Percentiles rank a stretch among this genome's conserved stretches.
These are phyloP conservation scores for Fonsecaea pedrosoi DNA, from an alignment of 2,329 filamentous ascomycete genomes.

Conservation along the genomic window DNA sequence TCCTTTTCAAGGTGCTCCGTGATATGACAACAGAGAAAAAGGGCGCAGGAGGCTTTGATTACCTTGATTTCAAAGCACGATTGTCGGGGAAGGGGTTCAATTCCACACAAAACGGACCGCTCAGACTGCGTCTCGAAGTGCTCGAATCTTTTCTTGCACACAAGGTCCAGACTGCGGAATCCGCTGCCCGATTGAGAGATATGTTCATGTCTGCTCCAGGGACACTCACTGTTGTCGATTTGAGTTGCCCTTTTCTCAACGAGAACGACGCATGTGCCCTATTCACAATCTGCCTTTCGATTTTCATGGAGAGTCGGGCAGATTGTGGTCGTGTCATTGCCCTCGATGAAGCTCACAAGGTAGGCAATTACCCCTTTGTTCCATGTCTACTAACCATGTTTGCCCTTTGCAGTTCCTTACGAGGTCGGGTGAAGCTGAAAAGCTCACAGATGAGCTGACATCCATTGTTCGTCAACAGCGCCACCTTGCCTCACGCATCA, in stretches of 20 bases:
- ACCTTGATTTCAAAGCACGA: constrained; percentile 51
- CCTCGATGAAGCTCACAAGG: constrained; percentile 79
- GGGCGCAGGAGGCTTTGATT: constrained; percentile 51
- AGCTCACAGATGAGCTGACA: constrained; percentile 68
- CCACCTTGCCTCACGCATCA: constrained; percentile 69
- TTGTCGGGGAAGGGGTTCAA: constrained; percentile 52
- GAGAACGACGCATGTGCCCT: constrained; percentile 71
- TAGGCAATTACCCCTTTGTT: constrained; percentile 40
- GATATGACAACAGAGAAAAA: constrained; percentile 55
- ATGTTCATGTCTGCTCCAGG: constrained; percentile 51
- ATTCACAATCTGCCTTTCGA: constrained; percentile 72
- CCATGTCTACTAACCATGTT: not conserved
- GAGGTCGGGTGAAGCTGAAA: constrained; percentile 59
- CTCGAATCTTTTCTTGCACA: constrained; percentile 68
- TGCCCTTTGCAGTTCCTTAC: constrained; percentile 62
- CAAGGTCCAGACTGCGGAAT: constrained; percentile 27
- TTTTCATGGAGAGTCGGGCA: constrained; percentile 66
- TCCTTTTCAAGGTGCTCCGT: constrained; percentile 57
- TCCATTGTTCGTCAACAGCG: constrained; percentile 72
- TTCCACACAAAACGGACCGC: constrained; percentile 58
- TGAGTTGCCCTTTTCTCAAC: constrained; percentile 75
- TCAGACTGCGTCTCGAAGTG: constrained; percentile 66
- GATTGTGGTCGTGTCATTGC: constrained; percentile 67
- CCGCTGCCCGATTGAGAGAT: constrained; percentile 19
- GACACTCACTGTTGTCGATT: constrained; percentile 70